Evolutionary conservation across 2,329 filamentous ascomycete genomes (phyloP).

Genomic region (Claviceps capensis): DNA sequence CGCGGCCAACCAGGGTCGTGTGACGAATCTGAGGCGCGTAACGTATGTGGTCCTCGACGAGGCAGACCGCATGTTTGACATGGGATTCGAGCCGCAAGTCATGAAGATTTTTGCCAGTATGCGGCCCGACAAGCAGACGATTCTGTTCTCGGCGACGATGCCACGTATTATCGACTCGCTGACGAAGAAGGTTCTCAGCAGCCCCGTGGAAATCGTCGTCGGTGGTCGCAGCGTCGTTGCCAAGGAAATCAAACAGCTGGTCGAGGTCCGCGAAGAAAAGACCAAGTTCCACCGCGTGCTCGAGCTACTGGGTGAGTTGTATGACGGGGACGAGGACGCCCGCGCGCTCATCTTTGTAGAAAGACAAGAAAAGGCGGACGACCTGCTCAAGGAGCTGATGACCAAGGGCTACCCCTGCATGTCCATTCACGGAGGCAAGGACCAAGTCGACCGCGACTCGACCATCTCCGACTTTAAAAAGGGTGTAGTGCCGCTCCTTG

Average conservation of each 20-base stretch:
- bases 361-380: slow-evolving; percentile 79
- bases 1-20: slow-evolving; percentile 83
- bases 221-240: slow-evolving; percentile 79
- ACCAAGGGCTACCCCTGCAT: slow-evolving; percentile 80
- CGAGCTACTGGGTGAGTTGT: slow-evolving; percentile 75
- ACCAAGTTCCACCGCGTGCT: slow-evolving; percentile 75
- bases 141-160: slow-evolving; percentile 94
- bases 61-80: slow-evolving; percentile 98
- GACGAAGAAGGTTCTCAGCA: slow-evolving; percentile 74
- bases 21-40: slow-evolving; percentile 78
- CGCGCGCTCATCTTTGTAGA: slow-evolving; percentile 86
- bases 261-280: slow-evolving; percentile 72
- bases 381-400: slow-evolving; percentile 63
- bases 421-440: slow-evolving; percentile 88
- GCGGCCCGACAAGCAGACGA: slow-evolving; percentile 82
- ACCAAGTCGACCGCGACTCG: slow-evolving; percentile 84
- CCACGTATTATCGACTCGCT: slow-evolving; percentile 83
- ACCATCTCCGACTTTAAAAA: slow-evolving; percentile 90
- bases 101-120: slow-evolving; percentile 92
- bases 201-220: slow-evolving; percentile 82
- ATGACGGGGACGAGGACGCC: slow-evolving; percentile 77
- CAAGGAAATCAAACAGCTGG: slow-evolving; percentile 84
- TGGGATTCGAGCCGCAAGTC: slow-evolving; percentile 97
- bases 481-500: slow-evolving; percentile 75
- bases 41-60: slow-evolving; percentile 95